Base-by-base conservation (phyloP, 805 yeast species). In the Starmerella floris region DNA sequence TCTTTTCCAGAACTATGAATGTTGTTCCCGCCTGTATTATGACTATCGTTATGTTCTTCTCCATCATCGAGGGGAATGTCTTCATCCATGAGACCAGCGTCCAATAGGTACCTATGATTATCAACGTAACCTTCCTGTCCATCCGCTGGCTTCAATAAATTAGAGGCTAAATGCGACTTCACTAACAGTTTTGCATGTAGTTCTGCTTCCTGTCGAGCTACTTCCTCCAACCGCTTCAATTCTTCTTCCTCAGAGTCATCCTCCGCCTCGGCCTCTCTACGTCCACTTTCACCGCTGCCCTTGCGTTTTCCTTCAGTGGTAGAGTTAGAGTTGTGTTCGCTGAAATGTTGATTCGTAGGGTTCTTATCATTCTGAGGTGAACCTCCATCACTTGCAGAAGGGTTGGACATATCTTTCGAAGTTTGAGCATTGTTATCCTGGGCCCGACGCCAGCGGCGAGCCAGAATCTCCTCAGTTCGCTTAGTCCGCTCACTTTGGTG, bases 101-200 rank as follows among this genome's bases (percentile, higher is more conserved):
- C 48, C 20, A 27, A 22, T 10, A 45, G 28, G n/a, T 36, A 49
- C 22, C 43, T 37, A 17, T 34, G 35, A 23, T 50, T 49, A 3
- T 35, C 43, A 3, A 50, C 50, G 26, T 51, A 51, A 5, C 53
- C 51, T 10, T 40, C 48, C n/a, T 45, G 31, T 21, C 37, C 26
- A 16, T 16, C 31, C 6, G 33, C 35, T 1, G 42, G 30, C 21
- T 37, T 37, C 25, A 36, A 38, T 23, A 35, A 20, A 21, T 35
- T 39, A 21, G 35, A 27, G n/a, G 21, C 38, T 11, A 49, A 35
- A 30, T 54, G 58, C 10, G 51, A 39, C 31, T 41, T 37, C 19
- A 54, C 58, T 5, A 54, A 48, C 23, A 41, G 42, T 19, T 43
- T 41, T 15, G 58, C 58, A 10, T 50, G 48, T 10, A 47, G 52